Percentiles rank a stretch among this genome's conserved stretches.
Evolutionary conservation across 345 rosid species (phyloP).

Genomic region (Eucalyptus sideroxylon): DNA sequence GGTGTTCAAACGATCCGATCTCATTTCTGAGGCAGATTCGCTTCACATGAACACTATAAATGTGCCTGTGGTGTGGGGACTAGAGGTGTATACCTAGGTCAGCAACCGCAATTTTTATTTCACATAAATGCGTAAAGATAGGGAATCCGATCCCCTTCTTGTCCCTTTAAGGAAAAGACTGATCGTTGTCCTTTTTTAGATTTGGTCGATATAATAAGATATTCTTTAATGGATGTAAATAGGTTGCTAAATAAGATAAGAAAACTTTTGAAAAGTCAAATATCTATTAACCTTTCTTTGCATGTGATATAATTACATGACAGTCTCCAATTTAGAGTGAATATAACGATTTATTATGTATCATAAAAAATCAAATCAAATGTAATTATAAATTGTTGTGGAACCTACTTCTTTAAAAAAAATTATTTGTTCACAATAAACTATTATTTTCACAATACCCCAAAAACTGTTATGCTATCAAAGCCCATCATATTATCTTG

Average conservation of each 20-base stretch:
- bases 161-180: background rate
- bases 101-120: background rate
- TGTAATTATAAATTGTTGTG: too few relatives aligned
- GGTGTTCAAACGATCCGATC: background rate
- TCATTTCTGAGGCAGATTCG: background rate
- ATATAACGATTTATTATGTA: too few relatives aligned
- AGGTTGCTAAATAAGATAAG: background rate
- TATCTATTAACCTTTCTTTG: background rate
- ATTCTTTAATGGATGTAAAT: background rate
- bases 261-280: background rate
- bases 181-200: background rate
- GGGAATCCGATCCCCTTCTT: background rate
- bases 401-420: rapidly evolving
- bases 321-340: too few relatives aligned
- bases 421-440: too few relatives aligned
- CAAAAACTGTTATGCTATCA: rapidly evolving
- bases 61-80: background rate
- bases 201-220: background rate
- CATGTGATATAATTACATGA: background rate
- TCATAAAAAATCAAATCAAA: too few relatives aligned
- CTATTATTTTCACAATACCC: rapidly evolving
- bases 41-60: background rate
- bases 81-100: background rate
- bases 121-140: background rate
- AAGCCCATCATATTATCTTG: too few relatives aligned